Base-by-base conservation (phyloP, 495 filamentous ascomycete species). In the Poronia punctata region DNA sequence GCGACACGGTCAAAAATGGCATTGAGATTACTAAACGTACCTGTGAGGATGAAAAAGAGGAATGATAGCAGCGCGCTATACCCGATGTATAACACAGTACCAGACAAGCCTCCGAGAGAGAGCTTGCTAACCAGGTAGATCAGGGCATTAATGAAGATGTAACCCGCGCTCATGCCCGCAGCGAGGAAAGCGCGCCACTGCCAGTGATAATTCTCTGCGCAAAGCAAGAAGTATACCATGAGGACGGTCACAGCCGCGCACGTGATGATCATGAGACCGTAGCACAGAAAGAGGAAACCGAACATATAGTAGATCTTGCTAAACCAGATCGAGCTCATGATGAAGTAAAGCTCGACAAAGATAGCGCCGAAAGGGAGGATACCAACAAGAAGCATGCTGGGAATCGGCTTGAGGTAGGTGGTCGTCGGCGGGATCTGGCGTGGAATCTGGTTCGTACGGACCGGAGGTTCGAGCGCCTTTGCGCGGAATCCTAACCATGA, bases 271-370 rank as follows among this genome's bases (percentile, higher is more conserved):
- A 97, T 96, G 48, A 98, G 77, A 11, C 84, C 90, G 63, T 93
- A 98, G 74, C 88, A 95, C 37, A 98, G 67, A 71, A 98, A 98
- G 26, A 98, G 72, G 73, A 98, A 98, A 20, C 92, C 92, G 51
- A 98, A 98, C 92, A 98, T 98, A 71, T 98, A 98, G 71, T 98
- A 98, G 41, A 98, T 86, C 69, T 90, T 90, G 70, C 79, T 85
- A 62, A 88, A 89, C 92, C 92, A 98, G 55, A 98, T 86, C 7
- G 83, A 88, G 64, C 80, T 89, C 85, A 96, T 92, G 66, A 98
- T 95, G 64, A 95, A 95, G 74, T 92, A 95, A 10, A 98, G 79
- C 63, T 98, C 93, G 27, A 97, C 87, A 46, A 94, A 95, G 64
- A 98, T 96, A 31, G 92, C 88, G 31, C 82, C 86, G 51, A 98